These are phyloP conservation scores for Podospora bellae-mahoneyi DNA, from an alignment of 495 filamentous ascomycete genomes.

Conservation along the genomic window DNA sequence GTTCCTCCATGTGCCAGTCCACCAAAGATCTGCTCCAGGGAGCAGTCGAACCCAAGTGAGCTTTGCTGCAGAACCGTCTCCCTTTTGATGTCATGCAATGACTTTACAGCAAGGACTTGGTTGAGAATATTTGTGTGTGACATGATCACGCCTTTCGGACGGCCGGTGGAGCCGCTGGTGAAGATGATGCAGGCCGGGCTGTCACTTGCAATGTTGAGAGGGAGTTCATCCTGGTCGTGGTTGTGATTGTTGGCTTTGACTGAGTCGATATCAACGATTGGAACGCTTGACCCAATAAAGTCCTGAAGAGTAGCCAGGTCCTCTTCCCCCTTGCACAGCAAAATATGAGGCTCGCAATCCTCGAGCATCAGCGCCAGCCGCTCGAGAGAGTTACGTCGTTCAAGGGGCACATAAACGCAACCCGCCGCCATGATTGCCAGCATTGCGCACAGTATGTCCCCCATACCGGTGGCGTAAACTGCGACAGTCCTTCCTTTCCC, in stretches of 20 bases:
- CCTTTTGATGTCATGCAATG: neutral
- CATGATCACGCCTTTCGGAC: constrained; percentile 40
- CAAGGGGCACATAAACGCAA: neutral
- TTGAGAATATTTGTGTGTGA: constrained; percentile 13
- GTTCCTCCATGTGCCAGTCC: constrained; percentile 17
- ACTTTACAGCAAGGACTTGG: neutral
- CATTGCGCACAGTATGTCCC: neutral
- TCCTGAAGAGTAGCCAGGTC: neutral
- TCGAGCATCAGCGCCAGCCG: neutral
- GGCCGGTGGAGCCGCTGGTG: constrained; percentile 42
- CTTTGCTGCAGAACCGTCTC: constrained; percentile 25
- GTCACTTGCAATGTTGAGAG: neutral
- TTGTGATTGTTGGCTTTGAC: neutral
- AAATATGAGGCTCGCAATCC: neutral
- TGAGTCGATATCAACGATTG: neutral
- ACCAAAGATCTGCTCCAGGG: constrained; percentile 21
- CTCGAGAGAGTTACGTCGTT: neutral
- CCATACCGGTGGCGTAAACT: neutral
- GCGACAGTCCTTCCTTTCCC: neutral
- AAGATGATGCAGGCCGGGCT: constrained; percentile 32
- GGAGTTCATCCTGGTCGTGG: neutral
- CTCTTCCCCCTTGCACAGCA: neutral
- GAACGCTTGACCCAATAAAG: neutral
- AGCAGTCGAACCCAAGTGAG: constrained; percentile 22
- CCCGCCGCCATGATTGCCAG: neutral